Base-by-base conservation (phyloP, 225 moss, liverwort and hornwort genomes). In the Climacium dendroides region DNA sequence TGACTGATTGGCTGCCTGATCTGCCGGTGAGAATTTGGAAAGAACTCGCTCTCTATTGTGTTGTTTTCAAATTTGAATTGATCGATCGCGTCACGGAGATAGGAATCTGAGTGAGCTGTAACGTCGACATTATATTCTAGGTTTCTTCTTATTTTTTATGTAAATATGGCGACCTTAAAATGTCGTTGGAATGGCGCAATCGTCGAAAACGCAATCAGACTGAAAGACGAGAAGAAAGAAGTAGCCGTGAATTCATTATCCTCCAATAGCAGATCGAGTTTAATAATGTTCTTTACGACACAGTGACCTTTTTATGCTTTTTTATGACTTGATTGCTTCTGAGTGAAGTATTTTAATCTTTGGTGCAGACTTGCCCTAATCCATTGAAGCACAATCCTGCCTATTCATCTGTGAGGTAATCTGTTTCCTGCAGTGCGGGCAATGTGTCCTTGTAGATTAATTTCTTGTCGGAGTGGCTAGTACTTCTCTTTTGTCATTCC, bases 311-410 rank as follows among this genome's bases (percentile, higher is more conserved):
- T 64, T 87, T 70, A 4, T 61, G 7, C 62, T 63, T 39, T 78
- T 47, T 39, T 28, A n/a, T 43, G 28, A 34, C 53, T 83, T 74
- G 62, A 67, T 70, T 67, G 25, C 63, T 25, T 39, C 19, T 78
- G 16, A 87, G 57, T 63, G 35, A 79, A 35, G 8, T 67, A 9
- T 72, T 85, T 70, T 76, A 15, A 13, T 64, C 12, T 81, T 70
- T 64, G 69, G 77, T 80, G 90, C 92, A 94, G 94, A 94, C 91
- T 23, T 87, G 81, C 81, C 24, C 90, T 19, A 94, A 94, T 87
- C 94, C 94, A 53, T 76, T 94, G 86, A 92, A 94, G 72, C 87
- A 91, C 91, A 94, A 91, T 60, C 94, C 94, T 81, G 94, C 94
- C 39, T 94, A 94, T 76, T 90, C 94, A 24, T 77, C 80, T 81